These are phyloP conservation scores for Exophiala dermatitidis DNA, from an alignment of 2,329 filamentous ascomycete species.

Conservation along the genomic window DNA sequence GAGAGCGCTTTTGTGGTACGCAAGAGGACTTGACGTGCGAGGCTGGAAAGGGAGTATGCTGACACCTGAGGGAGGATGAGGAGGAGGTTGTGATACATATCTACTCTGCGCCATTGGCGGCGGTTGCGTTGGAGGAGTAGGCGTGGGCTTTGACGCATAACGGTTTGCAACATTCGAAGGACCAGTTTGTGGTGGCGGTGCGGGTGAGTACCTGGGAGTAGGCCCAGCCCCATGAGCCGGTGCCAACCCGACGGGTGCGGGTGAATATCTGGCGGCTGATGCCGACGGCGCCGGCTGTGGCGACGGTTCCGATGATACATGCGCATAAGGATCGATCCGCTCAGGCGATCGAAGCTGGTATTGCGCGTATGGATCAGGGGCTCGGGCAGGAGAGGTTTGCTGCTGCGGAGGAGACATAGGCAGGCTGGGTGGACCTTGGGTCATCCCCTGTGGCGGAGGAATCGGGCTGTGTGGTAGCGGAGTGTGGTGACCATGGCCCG, in stretches of 20 bases:
- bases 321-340: slow-evolving; percentile 31
- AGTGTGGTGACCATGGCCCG: slow-evolving; percentile 34
- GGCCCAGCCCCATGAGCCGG: slow-evolving; percentile 32
- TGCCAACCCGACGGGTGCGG: slow-evolving; percentile 37
- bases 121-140: slow-evolving; percentile 24
- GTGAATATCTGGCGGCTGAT: slow-evolving; percentile 39
- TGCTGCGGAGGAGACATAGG: slow-evolving; percentile 24
- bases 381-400: slow-evolving; percentile 28
- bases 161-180: slow-evolving; percentile 13
- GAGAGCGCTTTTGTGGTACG: slow-evolving; percentile 37
- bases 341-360: slow-evolving; percentile 32
- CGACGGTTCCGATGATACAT: slow-evolving; percentile 25
- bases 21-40: slow-evolving; percentile 58
- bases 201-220: slow-evolving; percentile 41
- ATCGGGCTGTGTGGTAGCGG: slow-evolving; percentile 30
- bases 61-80: slow-evolving; percentile 26
- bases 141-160: slow-evolving; percentile 26
- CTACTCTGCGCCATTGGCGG: slow-evolving; percentile 31
- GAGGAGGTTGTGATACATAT: slow-evolving; percentile 36
- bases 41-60: slow-evolving; percentile 50
- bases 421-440: slow-evolving; percentile 24
- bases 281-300: slow-evolving; percentile 33
- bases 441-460: slow-evolving; percentile 25
- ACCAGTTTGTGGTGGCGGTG: slow-evolving; percentile 32
- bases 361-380: slow-evolving; percentile 28